These are phyloP conservation scores for Alopecurus myosuroides DNA, from an alignment of 176 grass and related monocot genomes.

Conservation along the genomic window DNA sequence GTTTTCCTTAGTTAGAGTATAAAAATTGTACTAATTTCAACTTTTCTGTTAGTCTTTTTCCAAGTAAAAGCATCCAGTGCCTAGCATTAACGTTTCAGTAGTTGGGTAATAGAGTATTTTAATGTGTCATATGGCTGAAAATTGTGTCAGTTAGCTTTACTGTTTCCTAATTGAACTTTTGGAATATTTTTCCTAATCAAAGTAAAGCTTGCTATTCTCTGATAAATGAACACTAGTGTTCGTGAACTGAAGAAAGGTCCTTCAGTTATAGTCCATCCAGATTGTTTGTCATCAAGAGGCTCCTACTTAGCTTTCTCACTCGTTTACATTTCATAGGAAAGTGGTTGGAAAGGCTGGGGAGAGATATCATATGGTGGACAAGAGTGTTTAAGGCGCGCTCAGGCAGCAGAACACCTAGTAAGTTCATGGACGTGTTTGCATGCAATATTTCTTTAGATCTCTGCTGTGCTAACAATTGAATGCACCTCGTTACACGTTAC, in stretches of 20 bases:
- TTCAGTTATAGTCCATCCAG: not conserved
- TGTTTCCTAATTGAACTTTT: not conserved
- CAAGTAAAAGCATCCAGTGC: not conserved
- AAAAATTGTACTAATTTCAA: constrained; percentile 20
- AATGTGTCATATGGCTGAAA: not conserved
- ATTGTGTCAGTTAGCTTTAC: not conserved
- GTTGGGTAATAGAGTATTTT: not conserved
- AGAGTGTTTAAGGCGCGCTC: constrained; percentile 69
- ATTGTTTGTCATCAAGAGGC: constrained; percentile 6
- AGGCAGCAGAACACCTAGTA: constrained; percentile 88
- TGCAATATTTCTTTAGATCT: not conserved
- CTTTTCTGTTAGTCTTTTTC: constrained; percentile 2
- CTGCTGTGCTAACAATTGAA: not conserved
- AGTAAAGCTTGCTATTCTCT: not conserved
- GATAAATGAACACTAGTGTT: not conserved
- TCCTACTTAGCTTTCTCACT: not conserved
- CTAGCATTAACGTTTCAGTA: not conserved
- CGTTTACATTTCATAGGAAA: constrained; percentile 36
- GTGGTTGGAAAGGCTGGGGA: constrained; percentile 96
- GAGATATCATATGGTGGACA: constrained; percentile 89
- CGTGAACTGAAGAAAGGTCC: not conserved
- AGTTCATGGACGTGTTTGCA: constrained; percentile 10
- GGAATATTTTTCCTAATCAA: not conserved
- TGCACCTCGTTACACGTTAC: not conserved
- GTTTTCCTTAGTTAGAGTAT: constrained; percentile 29